Evolutionary conservation across 192 early-diverging fungal species (phyloP), one percentile per base, ranked within the genome.

Genomic region (Coemansia sp.): DNA sequence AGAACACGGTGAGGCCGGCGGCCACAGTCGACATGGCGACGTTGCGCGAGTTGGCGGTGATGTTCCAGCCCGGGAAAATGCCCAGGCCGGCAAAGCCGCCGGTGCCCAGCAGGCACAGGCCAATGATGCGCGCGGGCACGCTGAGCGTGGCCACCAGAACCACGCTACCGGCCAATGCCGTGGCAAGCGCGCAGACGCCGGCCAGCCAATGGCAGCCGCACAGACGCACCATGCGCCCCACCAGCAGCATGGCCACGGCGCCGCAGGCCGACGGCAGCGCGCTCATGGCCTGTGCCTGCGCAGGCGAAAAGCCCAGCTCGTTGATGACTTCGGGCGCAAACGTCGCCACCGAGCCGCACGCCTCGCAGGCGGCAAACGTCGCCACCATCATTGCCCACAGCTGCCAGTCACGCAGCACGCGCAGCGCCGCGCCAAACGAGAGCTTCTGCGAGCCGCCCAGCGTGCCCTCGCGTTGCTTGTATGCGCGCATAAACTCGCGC

Each of bases 271-370:
- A 64, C 15, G 71, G 71, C 36, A 75, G 45, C 29, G 71, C 65
- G 22, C 65, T 67, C 71, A 75, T 63, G 0, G 71, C 65, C 29
- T 75, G 71, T 15, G 71, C 43, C 32, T 75, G 59, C 1, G 64
- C 53, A 0, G 64, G 12, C 2, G 71, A 42, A 20, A 75, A 75
- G 0, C 71, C 71, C 15, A 75, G 53, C 35, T 75, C 71, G 22
- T 75, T 75, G 43, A 75, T 67, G 7, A 75, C 29, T 29, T 75
- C 60, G 1, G 71, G 71, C 8, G 64, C 64, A 68, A 75, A 75
- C n/a, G 68, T 55, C 20, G 50, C 35, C 2, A 73, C 57, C 10
- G 63, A 54, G 1, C 36, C 32, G 22, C 48, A 39, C 8, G 63
- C 57, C 9, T 46, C 50, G 14, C 70, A 73, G 0, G 42, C 28